A percentile compares a stretch with the other conserved stretches of the same genome.
phyloP scores from a whole-genome alignment of 495 filamentous ascomycete genomes.

The Neurospora discreta region DNA sequence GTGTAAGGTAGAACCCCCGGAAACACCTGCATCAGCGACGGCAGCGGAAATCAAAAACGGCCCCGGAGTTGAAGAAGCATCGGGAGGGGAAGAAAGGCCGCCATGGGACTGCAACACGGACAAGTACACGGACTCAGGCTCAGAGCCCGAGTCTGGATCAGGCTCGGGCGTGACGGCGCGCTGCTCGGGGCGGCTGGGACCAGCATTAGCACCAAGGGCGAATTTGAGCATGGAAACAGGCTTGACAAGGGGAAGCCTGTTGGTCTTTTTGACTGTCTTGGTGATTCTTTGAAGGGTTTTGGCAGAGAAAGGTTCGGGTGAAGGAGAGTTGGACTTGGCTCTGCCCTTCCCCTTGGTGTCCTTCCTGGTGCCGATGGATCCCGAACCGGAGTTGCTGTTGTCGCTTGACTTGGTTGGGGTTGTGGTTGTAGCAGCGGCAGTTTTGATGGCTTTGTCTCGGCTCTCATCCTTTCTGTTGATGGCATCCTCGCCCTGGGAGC shows the following conservation, averaged over 20 bases:
- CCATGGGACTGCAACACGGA: not conserved
- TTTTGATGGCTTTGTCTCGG: not conserved
- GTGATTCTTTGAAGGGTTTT: not conserved
- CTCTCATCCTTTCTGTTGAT: not conserved
- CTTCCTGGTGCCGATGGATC: not conserved
- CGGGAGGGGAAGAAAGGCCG: not conserved
- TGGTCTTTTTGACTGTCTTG: not conserved
- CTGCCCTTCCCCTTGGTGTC: not conserved
- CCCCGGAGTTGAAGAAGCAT: not conserved
- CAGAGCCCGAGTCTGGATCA: not conserved
- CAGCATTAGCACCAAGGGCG: not conserved
- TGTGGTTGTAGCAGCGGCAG: not conserved
- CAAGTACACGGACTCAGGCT: not conserved
- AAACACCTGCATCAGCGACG: not conserved
- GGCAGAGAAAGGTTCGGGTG: not conserved
- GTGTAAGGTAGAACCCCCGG: no score
- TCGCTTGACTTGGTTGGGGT: not conserved
- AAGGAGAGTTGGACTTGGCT: not conserved
- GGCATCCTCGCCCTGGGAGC: not conserved
- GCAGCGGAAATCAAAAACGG: not conserved
- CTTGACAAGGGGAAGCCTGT: not conserved
- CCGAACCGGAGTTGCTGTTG: not conserved
- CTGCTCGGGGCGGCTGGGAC: not conserved
- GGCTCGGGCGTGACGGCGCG: not conserved
- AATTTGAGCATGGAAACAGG: not conserved